phyloP scores from a whole-genome alignment of 352 stramenopile genomes.

The Pythium aphanidermatum region DNA sequence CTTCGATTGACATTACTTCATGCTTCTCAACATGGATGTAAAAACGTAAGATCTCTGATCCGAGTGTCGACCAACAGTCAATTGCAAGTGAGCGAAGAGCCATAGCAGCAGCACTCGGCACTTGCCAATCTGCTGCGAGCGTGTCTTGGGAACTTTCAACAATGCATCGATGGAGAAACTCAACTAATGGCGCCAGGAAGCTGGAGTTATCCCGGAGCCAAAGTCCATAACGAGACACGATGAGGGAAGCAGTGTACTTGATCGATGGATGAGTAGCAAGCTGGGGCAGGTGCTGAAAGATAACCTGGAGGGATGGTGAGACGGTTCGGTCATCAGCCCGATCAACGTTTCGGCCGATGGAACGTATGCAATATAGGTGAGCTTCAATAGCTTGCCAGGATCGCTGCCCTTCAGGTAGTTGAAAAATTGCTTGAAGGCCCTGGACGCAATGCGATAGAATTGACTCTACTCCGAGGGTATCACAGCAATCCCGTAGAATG shows the following conservation, averaged over 20 bases:
- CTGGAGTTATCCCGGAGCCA: conserved; percentile 53
- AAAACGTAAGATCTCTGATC: conserved; percentile 60
- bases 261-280: conserved; percentile 74
- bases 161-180: conserved; percentile 70
- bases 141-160: conserved; percentile 41
- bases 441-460: conserved; percentile 76
- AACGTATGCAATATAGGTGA: conserved; percentile 79
- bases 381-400: conserved; percentile 77
- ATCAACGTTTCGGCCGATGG: conserved; percentile 80
- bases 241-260: conserved; percentile 81
- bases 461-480: conserved; percentile 59
- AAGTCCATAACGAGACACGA: conserved; percentile 74
- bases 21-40: conserved; percentile 72
- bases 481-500: conserved; percentile 73
- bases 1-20: conserved; percentile 63
- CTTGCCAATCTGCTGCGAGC: conserved; percentile 62
- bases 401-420: conserved; percentile 31
- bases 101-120: conserved; percentile 59
- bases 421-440: conserved; percentile 62
- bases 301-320: conserved; percentile 47
- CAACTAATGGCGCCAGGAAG: conserved; percentile 46
- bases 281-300: conserved; percentile 74
- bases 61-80: conserved; percentile 70
- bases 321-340: conserved; percentile 14
- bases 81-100: conserved; percentile 67